Percentiles rank a stretch among this genome's conserved stretches.
phyloP scores from a whole-genome alignment of 2,329 filamentous ascomycete species.

The Coccinonectria pachysandricola region DNA sequence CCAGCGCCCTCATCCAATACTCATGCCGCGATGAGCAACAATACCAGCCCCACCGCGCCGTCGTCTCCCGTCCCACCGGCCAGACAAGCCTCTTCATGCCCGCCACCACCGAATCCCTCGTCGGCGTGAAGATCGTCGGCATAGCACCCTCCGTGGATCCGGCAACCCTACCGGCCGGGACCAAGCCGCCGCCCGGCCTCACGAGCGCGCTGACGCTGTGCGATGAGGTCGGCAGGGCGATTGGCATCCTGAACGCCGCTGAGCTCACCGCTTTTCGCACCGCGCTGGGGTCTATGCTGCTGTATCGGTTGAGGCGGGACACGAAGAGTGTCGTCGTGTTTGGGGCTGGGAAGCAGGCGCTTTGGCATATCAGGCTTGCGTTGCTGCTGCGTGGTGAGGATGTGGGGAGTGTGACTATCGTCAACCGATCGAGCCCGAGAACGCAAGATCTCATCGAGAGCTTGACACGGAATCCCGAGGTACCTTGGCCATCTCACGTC shows the following conservation, averaged over 20 bases:
- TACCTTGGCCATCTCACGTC: slow-evolving; percentile 9
- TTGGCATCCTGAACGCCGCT: slow-evolving; percentile 55
- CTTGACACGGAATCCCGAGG: slow-evolving; percentile 5
- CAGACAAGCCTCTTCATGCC: slow-evolving; percentile 59
- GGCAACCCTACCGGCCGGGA: slow-evolving; percentile 3
- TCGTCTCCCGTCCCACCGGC: slow-evolving; percentile 49
- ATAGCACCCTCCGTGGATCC: slow-evolving; percentile 14
- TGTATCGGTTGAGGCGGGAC: slow-evolving; percentile 30
- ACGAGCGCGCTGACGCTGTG: slow-evolving; percentile 46
- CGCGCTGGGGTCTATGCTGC: slow-evolving; percentile 50
- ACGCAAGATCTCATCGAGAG: slow-evolving; percentile 12
- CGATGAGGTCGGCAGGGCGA: slow-evolving; percentile 44
- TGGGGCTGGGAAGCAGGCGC: slow-evolving; percentile 60
- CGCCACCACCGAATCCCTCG: slow-evolving; percentile 45
- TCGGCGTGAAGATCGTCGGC: slow-evolving; percentile 54
- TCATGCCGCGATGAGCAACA: slow-evolving; percentile 50
- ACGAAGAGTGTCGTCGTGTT: slow-evolving; percentile 50
- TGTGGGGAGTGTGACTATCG: slow-evolving; percentile 20
- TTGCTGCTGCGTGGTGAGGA: slow-evolving; percentile 36
- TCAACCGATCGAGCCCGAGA: slow-evolving; percentile 22
- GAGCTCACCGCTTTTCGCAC: slow-evolving; percentile 63
- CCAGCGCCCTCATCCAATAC: slow-evolving; percentile 29
- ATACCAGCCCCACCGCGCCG: slow-evolving; percentile 52
- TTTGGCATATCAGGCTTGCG: slow-evolving; percentile 61
- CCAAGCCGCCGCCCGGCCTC: slow-evolving; percentile 28